Percentiles rank a stretch among this genome's conserved stretches.
Evolutionary conservation across 495 filamentous ascomycete species (phyloP).

Genomic region (Poronia punctata): DNA sequence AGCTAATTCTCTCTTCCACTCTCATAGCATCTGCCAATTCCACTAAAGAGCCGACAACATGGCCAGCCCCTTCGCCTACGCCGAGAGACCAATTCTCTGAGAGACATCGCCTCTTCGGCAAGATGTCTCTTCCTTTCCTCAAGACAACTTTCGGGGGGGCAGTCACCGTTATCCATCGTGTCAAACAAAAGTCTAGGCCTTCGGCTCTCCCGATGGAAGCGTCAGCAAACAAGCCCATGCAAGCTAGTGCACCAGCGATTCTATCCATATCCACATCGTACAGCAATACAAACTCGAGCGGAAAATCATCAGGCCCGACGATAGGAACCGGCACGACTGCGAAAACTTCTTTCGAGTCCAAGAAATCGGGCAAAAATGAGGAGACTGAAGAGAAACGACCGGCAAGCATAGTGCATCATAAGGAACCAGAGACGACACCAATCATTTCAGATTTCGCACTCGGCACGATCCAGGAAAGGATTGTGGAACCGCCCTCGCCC

Average conservation of each 20-base stretch:
- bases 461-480: constrained; percentile 35
- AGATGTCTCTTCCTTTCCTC: constrained; percentile 37
- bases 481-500: constrained; percentile 36
- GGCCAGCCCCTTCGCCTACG: constrained; percentile 17
- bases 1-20: too few species aligned
- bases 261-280: constrained; percentile 12
- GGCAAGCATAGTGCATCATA: constrained; percentile 17
- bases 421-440: constrained; percentile 8
- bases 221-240: constrained; percentile 10
- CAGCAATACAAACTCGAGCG: constrained; percentile 25
- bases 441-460: constrained; percentile 28
- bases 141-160: constrained; percentile 33
- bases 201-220: constrained; percentile 21
- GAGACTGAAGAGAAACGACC: constrained; percentile 18
- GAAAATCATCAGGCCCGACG: constrained; percentile 24
- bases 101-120: constrained; percentile 26
- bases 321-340: constrained; percentile 26
- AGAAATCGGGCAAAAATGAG: constrained; percentile 15
- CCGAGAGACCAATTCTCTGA: constrained; percentile 10
- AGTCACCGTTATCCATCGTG: constrained; percentile 39
- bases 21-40: constrained; percentile 13
- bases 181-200: constrained; percentile 29
- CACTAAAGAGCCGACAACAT: constrained; percentile 21
- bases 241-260: constrained; percentile 13
- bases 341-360: constrained; percentile 39